phyloP scores from a whole-genome alignment of 2,329 filamentous ascomycete genomes.

The Paecilomyces sp. region DNA sequence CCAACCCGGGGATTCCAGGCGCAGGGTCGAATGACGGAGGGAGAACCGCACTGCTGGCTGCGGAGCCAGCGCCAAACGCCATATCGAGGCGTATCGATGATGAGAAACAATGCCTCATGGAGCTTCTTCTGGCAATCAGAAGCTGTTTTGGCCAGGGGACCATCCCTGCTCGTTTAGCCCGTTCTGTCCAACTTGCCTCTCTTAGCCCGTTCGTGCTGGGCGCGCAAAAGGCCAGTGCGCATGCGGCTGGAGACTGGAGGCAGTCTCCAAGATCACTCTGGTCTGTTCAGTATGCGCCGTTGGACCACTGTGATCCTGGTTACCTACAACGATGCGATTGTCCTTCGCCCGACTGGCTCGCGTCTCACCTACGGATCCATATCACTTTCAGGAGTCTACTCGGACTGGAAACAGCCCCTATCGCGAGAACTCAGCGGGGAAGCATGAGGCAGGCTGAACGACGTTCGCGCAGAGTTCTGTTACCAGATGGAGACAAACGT shows the following conservation, averaged over 20 bases:
- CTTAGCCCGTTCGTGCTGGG: background rate
- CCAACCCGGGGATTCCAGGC: background rate
- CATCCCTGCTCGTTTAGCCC: background rate
- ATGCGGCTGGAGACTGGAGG: background rate
- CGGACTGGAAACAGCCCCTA: background rate
- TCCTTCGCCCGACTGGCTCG: slow-evolving; percentile 14
- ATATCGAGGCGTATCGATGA: background rate
- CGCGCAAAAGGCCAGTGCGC: background rate
- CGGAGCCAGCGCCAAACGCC: background rate
- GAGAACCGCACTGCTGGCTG: background rate
- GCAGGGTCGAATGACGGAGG: background rate
- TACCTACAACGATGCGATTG: slow-evolving; percentile 13
- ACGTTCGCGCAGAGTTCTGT: background rate
- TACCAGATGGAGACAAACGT: background rate
- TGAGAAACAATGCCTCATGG: background rate
- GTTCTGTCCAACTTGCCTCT: background rate
- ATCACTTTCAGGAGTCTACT: background rate
- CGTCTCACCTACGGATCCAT: slow-evolving; percentile 9
- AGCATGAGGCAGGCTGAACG: background rate
- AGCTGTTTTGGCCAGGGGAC: background rate
- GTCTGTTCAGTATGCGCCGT: slow-evolving; percentile 6
- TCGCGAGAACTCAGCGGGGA: background rate
- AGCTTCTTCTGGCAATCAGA: background rate
- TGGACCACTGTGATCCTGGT: slow-evolving; percentile 11
- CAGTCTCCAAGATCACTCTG: background rate